These are phyloP conservation scores for Cornus suecica DNA, from an alignment of 148 eudicot genomes.

Conservation along the genomic window DNA sequence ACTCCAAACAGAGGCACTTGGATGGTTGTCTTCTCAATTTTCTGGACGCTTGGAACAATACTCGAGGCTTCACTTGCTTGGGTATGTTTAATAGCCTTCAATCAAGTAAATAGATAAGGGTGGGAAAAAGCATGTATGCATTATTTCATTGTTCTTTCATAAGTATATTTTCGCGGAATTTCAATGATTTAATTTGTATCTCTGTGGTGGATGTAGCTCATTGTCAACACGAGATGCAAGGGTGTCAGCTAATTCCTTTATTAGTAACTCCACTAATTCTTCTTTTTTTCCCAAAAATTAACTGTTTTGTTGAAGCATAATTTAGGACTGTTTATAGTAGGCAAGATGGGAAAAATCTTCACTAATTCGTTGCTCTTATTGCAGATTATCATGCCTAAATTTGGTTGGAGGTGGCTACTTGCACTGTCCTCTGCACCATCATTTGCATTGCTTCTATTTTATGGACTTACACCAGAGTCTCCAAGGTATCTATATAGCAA, in stretches of 20 bases:
- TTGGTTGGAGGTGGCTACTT: conserved; percentile 53
- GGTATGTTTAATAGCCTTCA: conserved; percentile 19
- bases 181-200: not conserved
- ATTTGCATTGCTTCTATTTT: conserved; percentile 24
- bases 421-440: conserved; percentile 39
- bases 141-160: not conserved
- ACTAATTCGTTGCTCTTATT: not conserved
- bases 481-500: conserved; percentile 40
- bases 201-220: not conserved
- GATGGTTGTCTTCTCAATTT: conserved; percentile 23
- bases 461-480: conserved; percentile 33
- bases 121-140: no score
- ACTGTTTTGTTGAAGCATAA: no score
- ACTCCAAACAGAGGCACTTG: conserved; percentile 23
- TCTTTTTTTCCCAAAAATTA: no score
- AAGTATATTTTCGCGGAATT: not conserved
- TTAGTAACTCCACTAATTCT: not conserved
- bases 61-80: conserved; percentile 34
- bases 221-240: not conserved
- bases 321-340: not conserved
- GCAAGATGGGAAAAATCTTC: not conserved
- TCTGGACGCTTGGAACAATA: conserved; percentile 27
- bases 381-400: conserved; percentile 47
- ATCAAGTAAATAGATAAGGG: no score
- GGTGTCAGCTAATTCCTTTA: not conserved